Evolutionary conservation across 208 protist genomes (phyloP), one percentile per base, ranked within the genome.

Genomic region (Crithidia mellificae): DNA sequence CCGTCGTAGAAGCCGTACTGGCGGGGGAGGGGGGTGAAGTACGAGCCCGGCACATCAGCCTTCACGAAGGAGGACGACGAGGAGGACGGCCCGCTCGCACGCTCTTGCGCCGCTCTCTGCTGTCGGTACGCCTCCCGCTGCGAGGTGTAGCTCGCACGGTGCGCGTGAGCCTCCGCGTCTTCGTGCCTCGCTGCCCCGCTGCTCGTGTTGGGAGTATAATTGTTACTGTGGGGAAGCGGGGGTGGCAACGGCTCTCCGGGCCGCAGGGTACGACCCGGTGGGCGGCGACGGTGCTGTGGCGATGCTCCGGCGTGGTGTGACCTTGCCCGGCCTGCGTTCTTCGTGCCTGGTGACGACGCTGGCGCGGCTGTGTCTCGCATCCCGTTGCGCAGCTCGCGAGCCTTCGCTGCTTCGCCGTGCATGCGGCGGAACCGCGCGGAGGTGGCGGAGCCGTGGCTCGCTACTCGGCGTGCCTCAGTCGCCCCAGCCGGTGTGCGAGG

Each of bases 1-100:
- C 84, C 86, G 34, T 90, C 77, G 70, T 88, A 91, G 43, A 91
- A 81, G 49, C 81, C 74, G 63, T 86, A 85, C 39, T 80, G 68
- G 29, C 65, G 71, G 12, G 89, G 84, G 9, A 94, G 52, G 6
- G 89, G 85, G 12, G 89, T 84, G 15, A 94, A 75, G 62, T 73
- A 77, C 20, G 87, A 85, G 7, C 79, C 88, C 2, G 85, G 64
- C 20, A 74, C 74, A 53, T 32, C 66, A 14, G 25, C 49, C 1
- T 1, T 17, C n/a, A n/a, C n/a, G n/a, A n/a, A n/a, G n/a, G n/a
- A n/a, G 4, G 6, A 38, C 30, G 32, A 58, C 22, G 72, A 55
- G 30, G 52, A 38, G n/a, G n/a, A n/a, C n/a, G n/a, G n/a, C n/a
- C 64, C 49, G 11, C 72, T 30, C n/a, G 65, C 19, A 36, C 67